These are phyloP conservation scores for Tolypocladium endophyticum DNA, from an alignment of 2,329 filamentous ascomycete species.

Conservation along the genomic window DNA sequence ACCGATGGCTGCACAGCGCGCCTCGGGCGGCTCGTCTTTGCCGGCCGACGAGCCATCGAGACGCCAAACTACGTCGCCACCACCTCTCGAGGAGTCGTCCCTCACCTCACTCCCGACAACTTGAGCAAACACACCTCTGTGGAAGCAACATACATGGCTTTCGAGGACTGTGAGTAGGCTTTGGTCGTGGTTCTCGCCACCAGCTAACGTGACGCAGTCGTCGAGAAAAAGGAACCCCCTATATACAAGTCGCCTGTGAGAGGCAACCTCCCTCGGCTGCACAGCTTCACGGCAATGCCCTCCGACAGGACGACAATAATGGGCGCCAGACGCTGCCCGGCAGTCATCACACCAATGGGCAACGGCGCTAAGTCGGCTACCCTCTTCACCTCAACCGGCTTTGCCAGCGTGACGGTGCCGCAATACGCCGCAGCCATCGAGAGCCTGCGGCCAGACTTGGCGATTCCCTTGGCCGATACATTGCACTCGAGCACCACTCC, in stretches of 20 bases:
- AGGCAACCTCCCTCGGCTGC: slow-evolving; percentile 44
- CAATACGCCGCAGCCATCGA: slow-evolving; percentile 58
- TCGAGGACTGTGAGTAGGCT: slow-evolving; percentile 76
- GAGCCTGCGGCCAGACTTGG: slow-evolving; percentile 67
- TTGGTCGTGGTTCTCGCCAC: too few relatives aligned
- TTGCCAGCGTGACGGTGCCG: slow-evolving; percentile 56
- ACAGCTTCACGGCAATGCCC: slow-evolving; percentile 67
- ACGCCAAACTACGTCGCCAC: slow-evolving; percentile 77
- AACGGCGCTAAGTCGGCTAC: slow-evolving; percentile 64
- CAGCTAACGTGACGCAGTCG: slow-evolving; percentile 27
- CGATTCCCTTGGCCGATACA: slow-evolving; percentile 69
- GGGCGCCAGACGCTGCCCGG: slow-evolving; percentile 66
- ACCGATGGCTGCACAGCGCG: slow-evolving; percentile 41
- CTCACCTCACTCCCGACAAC: slow-evolving; percentile 83
- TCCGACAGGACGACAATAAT: slow-evolving; percentile 58
- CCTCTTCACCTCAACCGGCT: slow-evolving; percentile 80
- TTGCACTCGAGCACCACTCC: slow-evolving; percentile 35
- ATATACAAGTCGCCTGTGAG: slow-evolving; percentile 29
- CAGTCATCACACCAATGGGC: slow-evolving; percentile 58
- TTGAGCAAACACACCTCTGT: slow-evolving; percentile 55
- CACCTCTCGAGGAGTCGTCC: slow-evolving; percentile 73
- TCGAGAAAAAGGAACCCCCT: slow-evolving; percentile 42
- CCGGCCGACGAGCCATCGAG: slow-evolving; percentile 52
- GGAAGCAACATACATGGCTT: slow-evolving; percentile 63
- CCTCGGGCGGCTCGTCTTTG: slow-evolving; percentile 55